Evolutionary conservation across 768 basidiomycete species (phyloP).

Genomic region (Mycena amicta): DNA sequence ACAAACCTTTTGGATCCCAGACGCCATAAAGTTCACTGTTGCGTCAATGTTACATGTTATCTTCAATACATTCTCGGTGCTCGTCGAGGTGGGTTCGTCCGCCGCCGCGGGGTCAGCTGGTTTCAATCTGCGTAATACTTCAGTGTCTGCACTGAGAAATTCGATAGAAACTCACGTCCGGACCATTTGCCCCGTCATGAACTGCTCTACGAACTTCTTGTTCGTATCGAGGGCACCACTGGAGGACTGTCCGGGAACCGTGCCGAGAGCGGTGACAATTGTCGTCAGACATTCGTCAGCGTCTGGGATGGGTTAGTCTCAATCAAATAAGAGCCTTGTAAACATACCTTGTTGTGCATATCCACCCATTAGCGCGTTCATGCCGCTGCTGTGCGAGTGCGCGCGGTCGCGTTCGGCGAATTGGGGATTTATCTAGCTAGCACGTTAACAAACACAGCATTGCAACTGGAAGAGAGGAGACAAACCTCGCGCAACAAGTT

Average conservation of each 20-base stretch:
- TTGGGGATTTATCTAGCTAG: conserved; percentile 71
- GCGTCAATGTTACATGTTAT: conserved; percentile 90
- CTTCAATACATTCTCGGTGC: conserved; percentile 78
- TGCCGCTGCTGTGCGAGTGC: conserved; percentile 35
- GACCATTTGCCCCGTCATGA: conserved; percentile 75
- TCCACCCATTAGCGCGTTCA: conserved; percentile 37
- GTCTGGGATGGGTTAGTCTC: no score
- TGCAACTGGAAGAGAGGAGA: not conserved
- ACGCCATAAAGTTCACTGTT: conserved; percentile 85
- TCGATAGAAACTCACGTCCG: conserved; percentile 52
- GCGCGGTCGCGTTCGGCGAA: conserved; percentile 74
- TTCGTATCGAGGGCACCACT: conserved; percentile 30
- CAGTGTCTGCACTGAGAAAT: conserved; percentile 3
- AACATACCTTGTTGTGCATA: conserved; percentile 95
- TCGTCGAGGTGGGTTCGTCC: conserved; percentile 68
- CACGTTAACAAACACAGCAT: not conserved
- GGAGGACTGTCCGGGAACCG: conserved; percentile 54
- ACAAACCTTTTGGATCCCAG: conserved; percentile 82
- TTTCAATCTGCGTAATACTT: conserved; percentile 61
- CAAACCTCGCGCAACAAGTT: conserved; percentile 61
- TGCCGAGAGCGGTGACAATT: conserved; percentile 70
- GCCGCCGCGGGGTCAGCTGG: conserved; percentile 70
- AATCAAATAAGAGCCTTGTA: no score
- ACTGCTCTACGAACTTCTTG: conserved; percentile 77
- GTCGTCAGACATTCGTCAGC: conserved; percentile 90